These are phyloP conservation scores for Zygosaccharomyces pseudobailii DNA, from an alignment of 1,139 yeast genomes.

Conservation along the genomic window DNA sequence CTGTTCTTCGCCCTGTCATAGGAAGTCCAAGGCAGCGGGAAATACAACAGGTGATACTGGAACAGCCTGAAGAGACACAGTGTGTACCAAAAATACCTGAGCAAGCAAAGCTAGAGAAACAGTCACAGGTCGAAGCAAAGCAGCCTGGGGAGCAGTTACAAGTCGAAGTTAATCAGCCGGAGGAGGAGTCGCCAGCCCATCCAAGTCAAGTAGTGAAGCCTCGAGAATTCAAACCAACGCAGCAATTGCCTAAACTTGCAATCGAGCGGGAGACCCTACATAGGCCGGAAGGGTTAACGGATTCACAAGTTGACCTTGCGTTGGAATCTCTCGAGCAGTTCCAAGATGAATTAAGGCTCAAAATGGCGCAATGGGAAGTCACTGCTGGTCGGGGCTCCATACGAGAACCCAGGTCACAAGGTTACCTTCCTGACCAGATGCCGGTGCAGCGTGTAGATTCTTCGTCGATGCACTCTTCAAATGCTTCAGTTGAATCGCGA, in stretches of 20 bases:
- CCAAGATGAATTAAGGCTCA: slow-evolving; percentile 6
- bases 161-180: too few relatives aligned
- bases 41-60: not conserved
- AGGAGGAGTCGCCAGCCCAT: too few relatives aligned
- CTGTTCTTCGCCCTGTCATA: slow-evolving; percentile 12
- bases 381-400: slow-evolving; percentile 8
- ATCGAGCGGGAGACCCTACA: slow-evolving; percentile 5
- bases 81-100: not conserved
- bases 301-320: slow-evolving; percentile 14
- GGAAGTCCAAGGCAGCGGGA: slow-evolving; percentile 4
- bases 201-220: too few relatives aligned
- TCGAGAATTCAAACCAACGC: not conserved
- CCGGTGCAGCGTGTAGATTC: slow-evolving; percentile 25
- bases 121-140: too few relatives aligned
- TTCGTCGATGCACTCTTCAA: slow-evolving; percentile 17
- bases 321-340: slow-evolving; percentile 7
- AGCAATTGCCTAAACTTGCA: not conserved
- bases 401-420: not conserved
- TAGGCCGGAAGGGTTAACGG: slow-evolving; percentile 10
- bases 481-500: slow-evolving; percentile 8
- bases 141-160: too few relatives aligned
- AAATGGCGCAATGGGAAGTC: slow-evolving; percentile 8
- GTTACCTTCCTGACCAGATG: slow-evolving; percentile 3
- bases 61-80: not conserved
- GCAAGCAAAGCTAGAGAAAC: not conserved